These are phyloP conservation scores for Gynostemma pentaphyllum DNA, from an alignment of 306 rosid genomes.

Conservation along the genomic window DNA sequence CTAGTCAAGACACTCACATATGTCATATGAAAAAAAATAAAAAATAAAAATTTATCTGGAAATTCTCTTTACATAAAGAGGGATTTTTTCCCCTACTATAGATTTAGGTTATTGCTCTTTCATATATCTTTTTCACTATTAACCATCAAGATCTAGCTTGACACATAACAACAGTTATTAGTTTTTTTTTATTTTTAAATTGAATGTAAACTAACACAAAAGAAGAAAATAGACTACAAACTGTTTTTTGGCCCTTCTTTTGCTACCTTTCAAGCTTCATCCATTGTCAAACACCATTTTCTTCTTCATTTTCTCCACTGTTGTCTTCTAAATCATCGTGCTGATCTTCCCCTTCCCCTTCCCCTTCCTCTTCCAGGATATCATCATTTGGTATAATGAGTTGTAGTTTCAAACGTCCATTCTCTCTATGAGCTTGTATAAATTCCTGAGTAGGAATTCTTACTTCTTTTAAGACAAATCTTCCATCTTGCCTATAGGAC, in stretches of 20 bases:
- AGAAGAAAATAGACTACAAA: neutral
- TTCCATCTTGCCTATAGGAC: slow-evolving; percentile 55
- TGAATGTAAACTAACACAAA: neutral
- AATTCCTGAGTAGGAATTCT: slow-evolving; percentile 52
- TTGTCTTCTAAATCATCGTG: slow-evolving; percentile 11
- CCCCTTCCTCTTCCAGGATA: slow-evolving; percentile 18
- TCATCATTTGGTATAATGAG: slow-evolving; percentile 41
- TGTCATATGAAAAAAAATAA: no score
- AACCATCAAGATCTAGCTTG: neutral
- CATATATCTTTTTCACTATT: neutral
- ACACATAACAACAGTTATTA: neutral
- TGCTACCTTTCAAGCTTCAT: neutral
- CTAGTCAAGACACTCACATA: no score
- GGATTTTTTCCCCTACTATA: neutral
- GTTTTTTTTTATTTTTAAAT: neutral
- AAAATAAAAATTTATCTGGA: neutral
- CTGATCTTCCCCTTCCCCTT: slow-evolving; percentile 4
- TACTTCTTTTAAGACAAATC: slow-evolving; percentile 60
- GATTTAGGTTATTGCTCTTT: neutral
- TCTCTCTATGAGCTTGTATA: slow-evolving; percentile 64
- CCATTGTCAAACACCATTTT: neutral
- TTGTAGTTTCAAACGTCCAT: slow-evolving; percentile 60
- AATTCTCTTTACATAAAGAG: neutral
- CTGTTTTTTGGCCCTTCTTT: neutral
- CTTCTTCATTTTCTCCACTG: slow-evolving; percentile 14